Base-by-base conservation (phyloP, 257 asterid species). In the Echium plantagineum region DNA sequence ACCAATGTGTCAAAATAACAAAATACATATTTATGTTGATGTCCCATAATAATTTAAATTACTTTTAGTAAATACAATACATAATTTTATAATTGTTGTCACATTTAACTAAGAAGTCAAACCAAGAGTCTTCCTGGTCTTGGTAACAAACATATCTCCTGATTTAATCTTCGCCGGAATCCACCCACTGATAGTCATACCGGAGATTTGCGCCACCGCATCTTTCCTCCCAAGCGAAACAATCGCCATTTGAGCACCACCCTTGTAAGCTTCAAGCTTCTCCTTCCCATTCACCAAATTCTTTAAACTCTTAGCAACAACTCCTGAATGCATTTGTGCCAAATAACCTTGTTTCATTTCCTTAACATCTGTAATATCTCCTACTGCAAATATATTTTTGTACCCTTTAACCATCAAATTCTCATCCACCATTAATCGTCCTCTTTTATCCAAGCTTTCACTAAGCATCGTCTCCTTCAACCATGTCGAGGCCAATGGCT, bases 351-450 rank as follows among this genome's bases (percentile, higher is more conserved):
- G 32, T 28, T 28, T 28, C 32, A 28, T 28, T 28, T 28, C 32
- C 5, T 28, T 28, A 28, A 28, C 32, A 28, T 28, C 32, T 3
- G 5, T 28, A 28, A 28, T 28, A 28, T 28, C 32, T 28, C 32
- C 72, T 55, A 62, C 51, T 31, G 63, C 68, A 68, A 68, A 68
- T 54, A 68, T 62, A 22, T 68, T 68, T 8, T 12, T 48, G 54
- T 15, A 59, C 21, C 60, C 63, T 63, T 68, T 57, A 28, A 62
- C 57, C 58, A 67, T 55, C 59, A 68, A 51, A 49, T 57, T 62
- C 48, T 21, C 65, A 62, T 68, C 67, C 32, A 68, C 72, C 72
- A 61, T 68, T 51, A 68, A 18, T 62, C 64, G 62, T 17, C 72
- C 72, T n/a, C 47, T 52, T 57, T 22, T 58, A 56, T 68, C 72